Base-by-base conservation (phyloP, 2,329 filamentous ascomycete species). In the Monascus ruber region DNA sequence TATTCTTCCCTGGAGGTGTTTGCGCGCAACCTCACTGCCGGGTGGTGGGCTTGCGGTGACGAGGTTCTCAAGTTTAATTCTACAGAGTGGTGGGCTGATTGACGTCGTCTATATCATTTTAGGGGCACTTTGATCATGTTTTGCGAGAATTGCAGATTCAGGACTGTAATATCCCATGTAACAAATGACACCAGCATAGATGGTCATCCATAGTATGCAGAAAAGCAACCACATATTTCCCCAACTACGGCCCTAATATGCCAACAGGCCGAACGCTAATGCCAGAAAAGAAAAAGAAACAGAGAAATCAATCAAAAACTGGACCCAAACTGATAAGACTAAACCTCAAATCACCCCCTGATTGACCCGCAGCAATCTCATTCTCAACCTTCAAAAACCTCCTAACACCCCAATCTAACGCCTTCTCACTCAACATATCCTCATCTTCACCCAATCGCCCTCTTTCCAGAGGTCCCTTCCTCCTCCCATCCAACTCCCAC, bases 401-500 rank as follows among this genome's bases (percentile, higher is more conserved):
- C 47, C 72, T 65, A 1, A 80, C 72, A 2, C 88, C 87, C 53
- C 86, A 60, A 27, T 79, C 70, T 52, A 95, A 63, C 6, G 85
- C 88, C 60, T 76, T 79, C 41, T 82, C 72, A 57, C 84, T 86
- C 50, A 88, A 59, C 38, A 85, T 77, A 61, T 89, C 83, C 59
- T 87, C 83, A 31, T 71, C 69, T 1, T 63, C 62, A 0, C 53
- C 68, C 38, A 88, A 58, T 33, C 63, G 54, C 0, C 81, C 82
- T 9, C 84, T 69, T 47, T 85, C 76, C 34, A 89, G 62, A 1
- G 85, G 85, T 0, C 85, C 85, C 50, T 81, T 82, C 36, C 82
- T 70, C 24, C 72, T 62, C 1, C 86, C 86, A 62, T 93, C 85
- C 52, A 93, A 62, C 65, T 93, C 86, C 78, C 83, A 93, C 33